These are phyloP conservation scores for Leucosporidium yakuticum DNA, from an alignment of 768 basidiomycete genomes.

Conservation along the genomic window DNA sequence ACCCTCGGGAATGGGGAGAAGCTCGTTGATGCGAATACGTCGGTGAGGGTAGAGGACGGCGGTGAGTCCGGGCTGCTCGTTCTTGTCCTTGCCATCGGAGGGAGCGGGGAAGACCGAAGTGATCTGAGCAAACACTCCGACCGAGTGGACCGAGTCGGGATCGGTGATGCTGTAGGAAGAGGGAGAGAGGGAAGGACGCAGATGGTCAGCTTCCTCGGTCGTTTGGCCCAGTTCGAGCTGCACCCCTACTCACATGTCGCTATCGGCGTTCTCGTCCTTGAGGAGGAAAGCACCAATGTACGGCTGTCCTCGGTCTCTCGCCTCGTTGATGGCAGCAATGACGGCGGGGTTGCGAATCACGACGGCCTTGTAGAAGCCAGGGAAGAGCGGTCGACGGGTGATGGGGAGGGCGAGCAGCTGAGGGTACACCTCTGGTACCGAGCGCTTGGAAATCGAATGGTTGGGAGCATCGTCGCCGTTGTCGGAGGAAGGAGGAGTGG, in stretches of 20 bases:
- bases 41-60: slow-evolving; percentile 91
- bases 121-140: slow-evolving; percentile 95
- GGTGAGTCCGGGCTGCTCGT: slow-evolving; percentile 70
- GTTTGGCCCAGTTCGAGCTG: neutral
- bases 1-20: slow-evolving; percentile 54
- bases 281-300: slow-evolving; percentile 95
- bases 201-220: neutral
- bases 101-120: slow-evolving; percentile 76
- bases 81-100: slow-evolving; percentile 40
- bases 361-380: slow-evolving; percentile 97
- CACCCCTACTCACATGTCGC: slow-evolving; percentile 54
- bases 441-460: slow-evolving; percentile 17
- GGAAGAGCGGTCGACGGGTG: slow-evolving; percentile 88
- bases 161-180: slow-evolving; percentile 59
- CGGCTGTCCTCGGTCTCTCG: slow-evolving; percentile 93
- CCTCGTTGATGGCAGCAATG: slow-evolving; percentile 87
- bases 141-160: slow-evolving; percentile 76
- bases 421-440: slow-evolving; percentile 55
- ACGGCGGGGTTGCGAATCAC: slow-evolving; percentile 85
- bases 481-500: slow-evolving; percentile 5
- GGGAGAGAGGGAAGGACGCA: neutral
- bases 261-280: slow-evolving; percentile 87
- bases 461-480: neutral
- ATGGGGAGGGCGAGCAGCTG: slow-evolving; percentile 93
- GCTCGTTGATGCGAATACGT: slow-evolving; percentile 76